Base-by-base conservation (phyloP, 345 rosid species). In the Capsella bursapastoris region DNA sequence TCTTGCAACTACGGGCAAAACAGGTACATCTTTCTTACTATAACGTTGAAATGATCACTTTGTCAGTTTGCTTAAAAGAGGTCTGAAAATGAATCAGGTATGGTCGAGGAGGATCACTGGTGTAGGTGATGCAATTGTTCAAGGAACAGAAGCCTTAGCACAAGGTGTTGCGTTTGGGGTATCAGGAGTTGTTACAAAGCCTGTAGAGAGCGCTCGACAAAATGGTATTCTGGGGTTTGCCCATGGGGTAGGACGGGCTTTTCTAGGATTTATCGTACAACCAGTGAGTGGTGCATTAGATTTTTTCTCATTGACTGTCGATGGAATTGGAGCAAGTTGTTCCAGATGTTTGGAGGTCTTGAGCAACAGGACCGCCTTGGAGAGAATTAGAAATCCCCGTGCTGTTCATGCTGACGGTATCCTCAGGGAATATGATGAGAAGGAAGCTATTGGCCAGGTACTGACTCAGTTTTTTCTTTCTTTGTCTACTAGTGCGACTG, bases 91-190 rank as follows among this genome's bases (percentile, higher is more conserved):
- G 64, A 40, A 82, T 53, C 86, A 95, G 99, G 96, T 90, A 28
- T 75, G 91, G 71, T 95, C 97, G 73, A 89, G 99, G 85, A 87
- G 86, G 83, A 90, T 95, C 84, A 92, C 96, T 55, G 99, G 99
- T 59, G 91, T 95, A 57, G 90, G 98, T 75, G 97, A 95, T 81
- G 99, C 93, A 73, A 73, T 95, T 70, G 78, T 95, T 77, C 97
- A 85, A 88, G 99, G 99, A 72, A 87, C 97, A 49, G 99, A 95
- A 85, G 99, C 99, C 78, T 81, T 95, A 60, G 99, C 99, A 28
- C 99, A 95, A 79, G 97, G 97, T 82, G 75, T 95, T 83, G 99
- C 97, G 76, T 95, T 95, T 78, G 99, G 97, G 79, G 90, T 95
- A 38, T 87, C 99, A 75, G 99, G 99, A 84, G 97, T 92, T 65